Base-by-base conservation (phyloP, 768 basidiomycete genomes). In the Epithele typhae region DNA sequence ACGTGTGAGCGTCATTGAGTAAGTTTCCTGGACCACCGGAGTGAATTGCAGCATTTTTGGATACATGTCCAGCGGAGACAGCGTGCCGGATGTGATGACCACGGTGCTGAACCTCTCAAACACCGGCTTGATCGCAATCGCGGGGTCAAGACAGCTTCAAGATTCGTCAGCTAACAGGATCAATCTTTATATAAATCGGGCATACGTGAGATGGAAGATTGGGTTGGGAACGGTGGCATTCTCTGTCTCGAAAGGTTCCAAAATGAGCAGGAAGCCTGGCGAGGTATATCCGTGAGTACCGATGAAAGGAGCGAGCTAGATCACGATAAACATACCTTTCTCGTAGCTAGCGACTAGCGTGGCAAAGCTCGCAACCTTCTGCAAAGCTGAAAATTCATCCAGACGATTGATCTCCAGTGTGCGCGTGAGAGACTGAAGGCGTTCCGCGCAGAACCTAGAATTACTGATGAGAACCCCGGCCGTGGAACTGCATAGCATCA, bases 31-130 rank as follows among this genome's bases (percentile, higher is more conserved):
- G 5, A 97, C 89, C 17, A 95, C 93, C 2, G 96, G 94, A 15
- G 90, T 91, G 66, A 99, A 99, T 56, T 93, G 92, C 24, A 99
- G 75, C 90, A 99, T 99, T 69, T 98, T 99, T 11, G 96, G 96
- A 65, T 99, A 99, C 96, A 99, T 99, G 68, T 99, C 96, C 48
- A 99, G 68, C 2, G 96, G 96, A 1, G 94, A 97, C 57, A 99
- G 92, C 10, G 96, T 99, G 57, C 96, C 96, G 4, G 93, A 97
- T 0, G 96, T 99, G 64, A 99, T 99, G 53, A 99, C 92, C 18
- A 99, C 96, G 51, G 88, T 92, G 63, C 91, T 94, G 64, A 98
- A 99, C 24, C 93, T 87, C 61, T 99, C 96, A 62, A 99, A 97
- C 15, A 99, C 89, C 0, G 96, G 96, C 57, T 92, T 90, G 58